These are phyloP conservation scores for carrot (Daucus carota) DNA, from an alignment of 129 eudicot species.

Conservation along the genomic window DH1_v3.0 NC_030384.2:43027001-43027500, in stretches of 20 bases:
- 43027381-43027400: slow-evolving; percentile 65
- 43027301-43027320: slow-evolving; percentile 4
- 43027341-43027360: slow-evolving; percentile 76
- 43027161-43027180: slow-evolving; percentile 4
- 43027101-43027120: slow-evolving; percentile 8
- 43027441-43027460: slow-evolving; percentile 47
- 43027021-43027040: not conserved
- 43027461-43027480: not conserved
- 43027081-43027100: not conserved
- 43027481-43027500: not conserved
- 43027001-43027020: not conserved
- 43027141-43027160: not conserved
- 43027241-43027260: slow-evolving; percentile 65
- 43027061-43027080: too few relatives aligned
- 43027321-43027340: slow-evolving; percentile 11
- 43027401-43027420: slow-evolving; percentile 87
- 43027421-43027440: slow-evolving; percentile 64
- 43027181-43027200: slow-evolving; percentile 65
- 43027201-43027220: slow-evolving; percentile 67
- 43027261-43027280: slow-evolving; percentile 62
- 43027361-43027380: slow-evolving; percentile 72
- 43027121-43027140: not conserved
- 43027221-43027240: slow-evolving; percentile 67
- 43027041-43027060: not conserved
- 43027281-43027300: not conserved